phyloP scores from a whole-genome alignment of 1,284 basidiomycete species.

The Malassezia psittaci region DNA sequence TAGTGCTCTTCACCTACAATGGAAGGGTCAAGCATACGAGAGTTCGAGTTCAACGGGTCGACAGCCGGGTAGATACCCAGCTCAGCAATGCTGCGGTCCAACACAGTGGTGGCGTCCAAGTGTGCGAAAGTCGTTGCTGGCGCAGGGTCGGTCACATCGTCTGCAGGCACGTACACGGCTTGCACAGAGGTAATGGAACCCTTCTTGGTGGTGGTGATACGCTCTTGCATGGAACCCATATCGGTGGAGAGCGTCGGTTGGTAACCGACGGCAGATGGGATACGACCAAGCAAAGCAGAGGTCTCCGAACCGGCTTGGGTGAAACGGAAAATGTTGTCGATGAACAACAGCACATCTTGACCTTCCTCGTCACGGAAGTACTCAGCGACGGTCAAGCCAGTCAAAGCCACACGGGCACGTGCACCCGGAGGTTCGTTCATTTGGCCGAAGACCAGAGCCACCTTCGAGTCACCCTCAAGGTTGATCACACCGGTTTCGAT shows the following conservation, averaged over 20 bases:
- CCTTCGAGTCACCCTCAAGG: conserved; percentile 87
- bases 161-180: conserved; percentile 97
- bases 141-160: conserved; percentile 99
- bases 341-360: conserved; percentile 98
- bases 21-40: conserved; percentile 98
- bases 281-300: conserved; percentile 98
- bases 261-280: conserved; percentile 99
- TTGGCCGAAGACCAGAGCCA: conserved; percentile 98
- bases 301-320: conserved; percentile 99
- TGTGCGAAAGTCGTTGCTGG: conserved; percentile 99
- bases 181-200: conserved; percentile 99
- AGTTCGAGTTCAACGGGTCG: conserved; percentile 97
- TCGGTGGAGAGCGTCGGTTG: conserved; percentile 98
- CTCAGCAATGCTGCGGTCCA: conserved; percentile 97
- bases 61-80: conserved; percentile 99
- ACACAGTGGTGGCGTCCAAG: conserved; percentile 96
- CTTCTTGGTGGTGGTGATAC: conserved; percentile 99
- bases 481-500: conserved; percentile 99
- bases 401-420: conserved; percentile 98
- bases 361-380: conserved; percentile 99
- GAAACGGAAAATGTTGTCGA: conserved; percentile 92
- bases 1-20: conserved; percentile 89
- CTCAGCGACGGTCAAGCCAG: conserved; percentile 96
- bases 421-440: conserved; percentile 99
- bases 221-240: conserved; percentile 98